phyloP scores from a whole-genome alignment of 2,329 filamentous ascomycete genomes.

The Trichoderma guizhouense region DNA sequence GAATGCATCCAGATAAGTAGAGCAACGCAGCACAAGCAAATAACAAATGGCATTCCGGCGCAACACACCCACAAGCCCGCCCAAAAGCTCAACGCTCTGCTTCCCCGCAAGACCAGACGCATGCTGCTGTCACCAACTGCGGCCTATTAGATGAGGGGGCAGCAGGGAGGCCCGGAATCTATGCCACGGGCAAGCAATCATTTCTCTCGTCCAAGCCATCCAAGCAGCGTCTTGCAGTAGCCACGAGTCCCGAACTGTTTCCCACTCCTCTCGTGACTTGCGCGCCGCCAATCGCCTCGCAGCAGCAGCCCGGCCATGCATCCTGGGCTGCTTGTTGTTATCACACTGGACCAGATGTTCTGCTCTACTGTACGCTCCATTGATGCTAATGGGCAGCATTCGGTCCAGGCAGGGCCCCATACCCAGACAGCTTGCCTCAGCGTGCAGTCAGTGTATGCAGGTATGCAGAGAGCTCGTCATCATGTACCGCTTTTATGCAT shows the following conservation, averaged over 20 bases:
- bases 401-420: background rate
- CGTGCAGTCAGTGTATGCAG: background rate
- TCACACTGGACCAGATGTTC: background rate
- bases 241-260: conserved; percentile 6
- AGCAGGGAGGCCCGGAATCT: background rate
- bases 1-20: background rate
- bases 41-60: background rate
- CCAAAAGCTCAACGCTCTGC: background rate
- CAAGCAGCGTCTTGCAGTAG: conserved; percentile 9
- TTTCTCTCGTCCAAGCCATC: background rate
- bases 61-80: background rate
- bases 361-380: background rate
- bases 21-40: background rate
- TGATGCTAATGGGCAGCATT: background rate
- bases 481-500: background rate
- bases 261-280: conserved; percentile 5
- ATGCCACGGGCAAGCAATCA: background rate
- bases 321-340: background rate
- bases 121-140: conserved; percentile 1
- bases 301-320: conserved; percentile 3
- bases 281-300: background rate
- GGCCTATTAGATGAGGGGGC: background rate
- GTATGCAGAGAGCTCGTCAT: background rate
- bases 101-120: conserved; percentile 9
- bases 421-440: background rate